Percentiles rank a stretch among this genome's conserved stretches.
phyloP scores from a whole-genome alignment of 1,284 basidiomycete genomes.

The Sporisorium graminicola region DNA sequence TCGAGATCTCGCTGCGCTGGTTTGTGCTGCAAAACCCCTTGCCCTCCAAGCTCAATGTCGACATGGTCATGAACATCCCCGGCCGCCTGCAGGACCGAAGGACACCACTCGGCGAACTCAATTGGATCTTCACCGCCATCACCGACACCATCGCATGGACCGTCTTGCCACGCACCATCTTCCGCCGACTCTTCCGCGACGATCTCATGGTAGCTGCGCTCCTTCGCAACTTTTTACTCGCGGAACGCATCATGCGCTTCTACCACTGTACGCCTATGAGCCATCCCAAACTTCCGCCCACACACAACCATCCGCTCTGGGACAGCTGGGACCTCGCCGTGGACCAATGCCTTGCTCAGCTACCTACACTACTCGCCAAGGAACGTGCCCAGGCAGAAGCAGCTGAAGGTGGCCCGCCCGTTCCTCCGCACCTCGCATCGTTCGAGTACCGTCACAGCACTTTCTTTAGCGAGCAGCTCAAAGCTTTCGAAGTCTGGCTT shows the following conservation, averaged over 20 bases:
- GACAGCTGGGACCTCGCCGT: constrained; percentile 97
- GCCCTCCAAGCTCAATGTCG: constrained; percentile 74
- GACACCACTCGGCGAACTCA: constrained; percentile 95
- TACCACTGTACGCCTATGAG: constrained; percentile 98
- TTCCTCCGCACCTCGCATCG: constrained; percentile 68
- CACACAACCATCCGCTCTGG: constrained; percentile 96
- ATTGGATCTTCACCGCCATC: constrained; percentile 99
- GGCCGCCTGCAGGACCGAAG: constrained; percentile 95
- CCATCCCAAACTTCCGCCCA: constrained; percentile 88
- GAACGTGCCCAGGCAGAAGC: constrained; percentile 73
- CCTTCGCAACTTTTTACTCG: constrained; percentile 95
- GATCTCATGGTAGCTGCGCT: constrained; percentile 95
- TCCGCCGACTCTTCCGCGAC: constrained; percentile 93
- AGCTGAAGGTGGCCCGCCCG: constrained; percentile 65
- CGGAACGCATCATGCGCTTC: constrained; percentile 97
- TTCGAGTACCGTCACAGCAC: constrained; percentile 84
- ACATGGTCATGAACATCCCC: constrained; percentile 95
- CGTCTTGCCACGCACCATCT: constrained; percentile 90
- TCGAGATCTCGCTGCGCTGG: constrained; percentile 95
- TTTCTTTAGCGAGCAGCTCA: constrained; percentile 96
- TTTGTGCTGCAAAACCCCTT: constrained; percentile 90
- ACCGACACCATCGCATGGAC: constrained; percentile 99
- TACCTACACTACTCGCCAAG: constrained; percentile 85
- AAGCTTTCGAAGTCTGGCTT: constrained; percentile 98
- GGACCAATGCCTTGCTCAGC: constrained; percentile 91